Evolutionary conservation across 2,329 filamentous ascomycete genomes (phyloP), one percentile per base, ranked within the genome.

Genomic region (Pseudogymnoascus sp.): DNA sequence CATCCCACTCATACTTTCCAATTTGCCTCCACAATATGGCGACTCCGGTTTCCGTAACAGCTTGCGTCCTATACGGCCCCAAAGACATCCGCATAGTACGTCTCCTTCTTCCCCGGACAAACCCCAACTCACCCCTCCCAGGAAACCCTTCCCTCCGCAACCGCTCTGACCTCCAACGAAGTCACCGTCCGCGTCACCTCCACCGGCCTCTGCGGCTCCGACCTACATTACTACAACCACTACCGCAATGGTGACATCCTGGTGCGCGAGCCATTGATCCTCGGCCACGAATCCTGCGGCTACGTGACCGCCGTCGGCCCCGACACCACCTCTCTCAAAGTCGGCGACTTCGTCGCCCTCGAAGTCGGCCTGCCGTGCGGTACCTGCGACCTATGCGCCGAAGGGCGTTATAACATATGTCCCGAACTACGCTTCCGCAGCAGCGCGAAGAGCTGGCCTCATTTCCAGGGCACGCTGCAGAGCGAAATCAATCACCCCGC

Each of bases 331-430:
- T 77, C 76, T 35, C 83, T 96, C 66, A 78, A 83, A 69, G 73
- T 82, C 7, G 93, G 93, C 64, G 93, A 97, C 77, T 87, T 90
- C 69, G 88, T 97, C 23, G 92, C 93, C n/a, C 80, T 97, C 50
- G 93, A 97, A 80, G 93, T 96, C 13, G 93, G 93, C 59, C 83
- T 90, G 61, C 91, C 92, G 1, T 97, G 93, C 78, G 86, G 89
- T 35, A 83, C 85, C 67, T 97, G 93, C 80, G 75, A 78, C 60
- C 80, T 85, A 69, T 97, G 93, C 80, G 89, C 91, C 68, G 81
- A 83, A 44, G 93, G 93, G 64, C 84, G 86, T 70, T 97, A 97
- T 80, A 96, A 97, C 75, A 85, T 97, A 19, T 97, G 93, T 76
- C 82, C 85, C 5, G 82, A 90, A 62, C 96, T 97, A 91, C 79